Percentiles rank a stretch among this genome's conserved stretches.
These are phyloP conservation scores for Termitomyces heimii DNA, from an alignment of 768 basidiomycete genomes.

Conservation along the genomic window DNA sequence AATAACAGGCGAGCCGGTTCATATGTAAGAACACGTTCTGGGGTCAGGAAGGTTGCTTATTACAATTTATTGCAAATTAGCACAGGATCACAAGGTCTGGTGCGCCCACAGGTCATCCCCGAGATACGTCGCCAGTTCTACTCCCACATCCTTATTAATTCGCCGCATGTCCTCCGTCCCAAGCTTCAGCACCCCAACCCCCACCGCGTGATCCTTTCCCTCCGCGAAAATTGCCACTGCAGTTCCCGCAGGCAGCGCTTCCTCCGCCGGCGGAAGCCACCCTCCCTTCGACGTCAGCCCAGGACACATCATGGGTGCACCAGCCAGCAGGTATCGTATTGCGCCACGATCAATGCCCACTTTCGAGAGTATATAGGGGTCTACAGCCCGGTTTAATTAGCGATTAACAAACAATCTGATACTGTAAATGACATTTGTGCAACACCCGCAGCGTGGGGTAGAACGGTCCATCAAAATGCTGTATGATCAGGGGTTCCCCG, in stretches of 20 bases:
- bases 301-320: slow-evolving; percentile 96
- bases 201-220: slow-evolving; percentile 90
- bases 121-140: slow-evolving; percentile 81
- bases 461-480: slow-evolving; percentile 92
- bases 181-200: slow-evolving; percentile 77
- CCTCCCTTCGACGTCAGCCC: slow-evolving; percentile 93
- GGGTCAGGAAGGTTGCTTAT: slow-evolving; percentile 7
- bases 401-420: neutral
- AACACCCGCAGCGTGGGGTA: slow-evolving; percentile 85
- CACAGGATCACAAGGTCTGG: slow-evolving; percentile 47
- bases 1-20: slow-evolving; percentile 20
- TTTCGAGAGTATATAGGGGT: slow-evolving; percentile 84
- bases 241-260: slow-evolving; percentile 59
- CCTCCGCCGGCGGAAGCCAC: slow-evolving; percentile 69
- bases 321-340: slow-evolving; percentile 92
- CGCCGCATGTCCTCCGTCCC: slow-evolving; percentile 85
- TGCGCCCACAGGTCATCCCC: slow-evolving; percentile 86
- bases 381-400: slow-evolving; percentile 35
- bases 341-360: slow-evolving; percentile 94
- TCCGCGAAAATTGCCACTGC: slow-evolving; percentile 94
- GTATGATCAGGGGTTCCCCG: slow-evolving; percentile 87
- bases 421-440: slow-evolving; percentile 75
- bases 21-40: slow-evolving; percentile 15
- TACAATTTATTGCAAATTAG: neutral
- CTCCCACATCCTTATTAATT: slow-evolving; percentile 86